phyloP scores from a whole-genome alignment of 495 filamentous ascomycete species.

The Aspergillus incahuasiensis region DNA sequence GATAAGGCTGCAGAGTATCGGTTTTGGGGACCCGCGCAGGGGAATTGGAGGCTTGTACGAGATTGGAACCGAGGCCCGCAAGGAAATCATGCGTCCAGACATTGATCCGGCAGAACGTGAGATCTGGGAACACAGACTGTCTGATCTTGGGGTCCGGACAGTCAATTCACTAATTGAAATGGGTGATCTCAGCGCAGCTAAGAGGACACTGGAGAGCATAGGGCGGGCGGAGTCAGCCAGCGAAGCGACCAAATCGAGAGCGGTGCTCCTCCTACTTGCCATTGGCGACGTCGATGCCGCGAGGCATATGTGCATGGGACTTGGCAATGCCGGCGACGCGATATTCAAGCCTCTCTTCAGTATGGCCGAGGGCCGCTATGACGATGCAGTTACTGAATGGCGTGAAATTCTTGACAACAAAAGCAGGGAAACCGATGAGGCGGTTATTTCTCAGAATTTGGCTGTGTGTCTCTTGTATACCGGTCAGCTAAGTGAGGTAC shows the following conservation, averaged over 20 bases:
- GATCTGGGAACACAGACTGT: constrained; percentile 64
- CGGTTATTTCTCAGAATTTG: constrained; percentile 68
- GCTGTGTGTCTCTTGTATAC: constrained; percentile 80
- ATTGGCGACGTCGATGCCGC: constrained; percentile 74
- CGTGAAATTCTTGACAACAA: constrained; percentile 42
- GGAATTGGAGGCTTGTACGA: constrained; percentile 88
- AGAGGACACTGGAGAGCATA: constrained; percentile 54
- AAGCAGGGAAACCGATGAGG: constrained; percentile 27
- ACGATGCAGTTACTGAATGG: constrained; percentile 59
- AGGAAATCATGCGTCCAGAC: constrained; percentile 39
- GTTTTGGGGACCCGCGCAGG: constrained; percentile 75
- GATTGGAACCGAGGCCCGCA: constrained; percentile 69
- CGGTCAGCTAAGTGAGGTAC: constrained; percentile 68
- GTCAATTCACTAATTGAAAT: constrained; percentile 84
- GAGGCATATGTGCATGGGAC: constrained; percentile 34
- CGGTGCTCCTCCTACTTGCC: constrained; percentile 66
- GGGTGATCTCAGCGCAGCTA: constrained; percentile 77
- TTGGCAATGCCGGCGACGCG: constrained; percentile 20
- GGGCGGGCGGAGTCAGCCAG: constrained; percentile 33
- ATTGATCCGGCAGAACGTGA: constrained; percentile 31
- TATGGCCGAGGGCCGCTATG: constrained; percentile 75
- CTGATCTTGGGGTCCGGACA: constrained; percentile 71
- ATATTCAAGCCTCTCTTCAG: constrained; percentile 61
- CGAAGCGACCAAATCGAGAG: constrained; percentile 34
- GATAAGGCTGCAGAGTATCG: constrained; percentile 77